Conservation (phyloP, 148 eudicot species). For the Camellia japonica region DNA sequence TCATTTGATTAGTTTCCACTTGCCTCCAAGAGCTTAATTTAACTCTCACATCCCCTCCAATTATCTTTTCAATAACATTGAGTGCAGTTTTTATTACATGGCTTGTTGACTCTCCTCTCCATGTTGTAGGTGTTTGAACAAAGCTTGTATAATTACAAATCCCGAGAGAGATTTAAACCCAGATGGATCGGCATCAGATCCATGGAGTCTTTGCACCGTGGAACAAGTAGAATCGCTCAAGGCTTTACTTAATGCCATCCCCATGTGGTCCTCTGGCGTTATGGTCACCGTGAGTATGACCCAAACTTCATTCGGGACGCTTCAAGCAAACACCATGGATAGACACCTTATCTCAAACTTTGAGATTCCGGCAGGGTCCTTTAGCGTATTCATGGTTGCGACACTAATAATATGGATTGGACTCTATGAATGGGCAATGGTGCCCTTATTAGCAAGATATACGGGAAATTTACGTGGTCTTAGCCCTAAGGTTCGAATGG, state of each 20-base stretch:
- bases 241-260: too few relatives aligned
- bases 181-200: slow-evolving; percentile 3
- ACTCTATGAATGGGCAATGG: background rate
- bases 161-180: slow-evolving; percentile 3
- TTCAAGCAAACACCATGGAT: slow-evolving; percentile 19
- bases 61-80: too few relatives aligned
- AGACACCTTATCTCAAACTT: slow-evolving; percentile 10
- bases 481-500: background rate
- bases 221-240: background rate
- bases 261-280: background rate
- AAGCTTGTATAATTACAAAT: too few relatives aligned
- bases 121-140: too few relatives aligned
- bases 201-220: slow-evolving; percentile 13
- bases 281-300: background rate
- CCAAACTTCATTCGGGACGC: background rate
- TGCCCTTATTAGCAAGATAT: background rate
- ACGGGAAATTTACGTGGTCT: background rate
- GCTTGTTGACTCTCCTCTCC: too few relatives aligned
- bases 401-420: background rate
- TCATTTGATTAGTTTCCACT: too few relatives aligned
- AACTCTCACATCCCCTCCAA: too few relatives aligned
- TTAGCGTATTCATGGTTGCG: background rate
- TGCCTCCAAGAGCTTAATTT: too few relatives aligned
- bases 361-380: slow-evolving; percentile 8
- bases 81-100: too few relatives aligned